Base-by-base conservation (phyloP, 108 stramenopile species). In the Cyclotella kingstonii region DNA sequence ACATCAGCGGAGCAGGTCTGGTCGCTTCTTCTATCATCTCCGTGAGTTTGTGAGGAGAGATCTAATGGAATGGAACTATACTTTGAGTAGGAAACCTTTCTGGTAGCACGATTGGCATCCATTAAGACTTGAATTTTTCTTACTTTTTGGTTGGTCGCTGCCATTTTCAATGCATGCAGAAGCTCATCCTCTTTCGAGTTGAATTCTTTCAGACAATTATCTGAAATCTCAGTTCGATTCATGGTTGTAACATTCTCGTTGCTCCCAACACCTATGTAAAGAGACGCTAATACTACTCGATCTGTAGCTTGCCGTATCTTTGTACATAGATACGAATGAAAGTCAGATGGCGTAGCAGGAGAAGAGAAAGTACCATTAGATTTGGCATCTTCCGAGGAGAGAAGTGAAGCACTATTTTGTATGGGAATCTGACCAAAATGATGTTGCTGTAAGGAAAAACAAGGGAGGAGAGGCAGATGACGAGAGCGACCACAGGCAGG, bases 241-340 rank as follows among this genome's bases (percentile, higher is more conserved):
- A n/a, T n/a, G n/a, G n/a, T n/a, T n/a, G 8, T 40, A 17, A 14
- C 35, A 21, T 2, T 12, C 33, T 19, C 25, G 44, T 34, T 29
- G 55, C 68, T 52, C 49, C 85, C 91, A 18, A 88, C 81, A 1
- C 92, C 92, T 33, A 90, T 63, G 57, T 93, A 93, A 3, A 93
- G 78, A 9, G 92, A 87, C 25, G 86, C 86, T 51, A 93, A 45
- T 9, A 65, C 33, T 10, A 93, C 84, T 12, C 92, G 85, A 21
- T 73, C 50, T 66, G 69, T 55, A 7, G 92, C 86, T 39, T 66
- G 46, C 9, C 76, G 72, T 45, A 90, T 90, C 52, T 60, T 68
- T 18, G 76, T 21, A 47, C 82, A 85, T 3, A 90, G 68, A 35
- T 63, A 54, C 8, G 68, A 26, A 57, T 90, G 89, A 67, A 90